Evolutionary conservation across 2,329 filamentous ascomycete species (phyloP), one percentile per base, ranked within the genome.

Genomic region (Botrytis fabae): DNA sequence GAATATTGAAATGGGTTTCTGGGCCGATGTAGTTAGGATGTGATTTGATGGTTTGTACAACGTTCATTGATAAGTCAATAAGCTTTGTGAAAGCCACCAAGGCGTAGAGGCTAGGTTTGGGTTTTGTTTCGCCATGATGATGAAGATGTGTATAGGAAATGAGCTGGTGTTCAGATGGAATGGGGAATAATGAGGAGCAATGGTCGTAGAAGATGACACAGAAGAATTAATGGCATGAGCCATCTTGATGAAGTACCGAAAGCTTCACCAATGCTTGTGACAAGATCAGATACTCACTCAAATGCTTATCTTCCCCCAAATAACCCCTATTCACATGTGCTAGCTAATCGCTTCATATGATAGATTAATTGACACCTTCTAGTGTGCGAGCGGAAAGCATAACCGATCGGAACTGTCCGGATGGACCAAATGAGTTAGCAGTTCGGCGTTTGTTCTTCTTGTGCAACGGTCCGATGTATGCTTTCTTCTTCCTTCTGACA

Each of bases 381-480:
- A 69, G 48, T 42, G n/a, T 32, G 48, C 48, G 35, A 18, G 38
- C 18, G 48, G 48, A 54, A 68, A 68, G 64, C 25, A 66, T 66
- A 66, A 66, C 63, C 63, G 63, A 48, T 57, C 35, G 65, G 48
- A 25, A 32, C 10, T 69, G n/a, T 57, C 51, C 65, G 48, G 48
- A 57, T 57, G 25, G 28, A 57, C 64, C 25, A 68, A 68, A 57
- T 54, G 32, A 57, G 64, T 68, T 68, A 54, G 35, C 6, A 54
- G 64, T 44, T 69, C 65, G 65, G 65, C 65, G 65, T 69, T 69
- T 69, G 65, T n/a, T 69, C 42, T 32, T 32, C 35, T 16, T n/a
- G 65, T 69, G 51, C 35, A 57, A 69, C 48, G 20, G 12, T 69
- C 38, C n/a, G 54, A 57, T 42, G 18, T 57, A 3, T 44, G 18